Evolutionary conservation across 257 asterid species (phyloP).

Genomic region (Ajuga chamaepitys): DNA sequence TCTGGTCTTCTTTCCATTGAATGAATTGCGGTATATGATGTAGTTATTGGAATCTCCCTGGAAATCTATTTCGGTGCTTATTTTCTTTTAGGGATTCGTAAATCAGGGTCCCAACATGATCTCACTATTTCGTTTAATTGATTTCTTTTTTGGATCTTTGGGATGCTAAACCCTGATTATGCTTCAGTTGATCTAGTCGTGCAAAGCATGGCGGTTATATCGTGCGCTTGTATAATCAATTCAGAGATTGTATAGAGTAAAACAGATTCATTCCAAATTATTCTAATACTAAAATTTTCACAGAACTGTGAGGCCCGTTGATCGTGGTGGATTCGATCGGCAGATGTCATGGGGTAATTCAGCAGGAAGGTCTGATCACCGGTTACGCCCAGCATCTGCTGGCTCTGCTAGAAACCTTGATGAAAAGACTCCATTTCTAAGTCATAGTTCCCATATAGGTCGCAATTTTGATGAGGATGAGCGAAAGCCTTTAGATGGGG

Average conservation of each 20-base stretch:
- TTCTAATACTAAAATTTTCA: constrained; percentile 12
- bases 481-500: constrained; percentile 86
- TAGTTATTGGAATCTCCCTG: no score
- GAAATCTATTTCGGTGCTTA: no score
- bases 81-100: background rate
- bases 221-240: background rate
- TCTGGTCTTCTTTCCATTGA: no score
- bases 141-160: background rate
- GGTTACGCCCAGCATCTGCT: constrained; percentile 79
- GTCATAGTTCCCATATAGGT: constrained; percentile 48
- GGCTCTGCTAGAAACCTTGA: constrained; percentile 63
- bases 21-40: no score
- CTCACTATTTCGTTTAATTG: background rate
- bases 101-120: constrained; percentile 12
- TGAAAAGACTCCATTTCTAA: constrained; percentile 61
- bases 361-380: constrained; percentile 55
- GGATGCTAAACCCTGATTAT: constrained; percentile 12
- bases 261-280: background rate
- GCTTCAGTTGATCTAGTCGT: background rate
- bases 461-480: constrained; percentile 93
- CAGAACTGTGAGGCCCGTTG: constrained; percentile 63
- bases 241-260: background rate
- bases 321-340: constrained; percentile 60
- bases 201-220: background rate
- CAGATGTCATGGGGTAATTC: constrained; percentile 69